Percentiles rank a stretch among this genome's conserved stretches.
phyloP scores from a whole-genome alignment of 2,329 filamentous ascomycete species.

The Calonectria pseudoturangicola region DNA sequence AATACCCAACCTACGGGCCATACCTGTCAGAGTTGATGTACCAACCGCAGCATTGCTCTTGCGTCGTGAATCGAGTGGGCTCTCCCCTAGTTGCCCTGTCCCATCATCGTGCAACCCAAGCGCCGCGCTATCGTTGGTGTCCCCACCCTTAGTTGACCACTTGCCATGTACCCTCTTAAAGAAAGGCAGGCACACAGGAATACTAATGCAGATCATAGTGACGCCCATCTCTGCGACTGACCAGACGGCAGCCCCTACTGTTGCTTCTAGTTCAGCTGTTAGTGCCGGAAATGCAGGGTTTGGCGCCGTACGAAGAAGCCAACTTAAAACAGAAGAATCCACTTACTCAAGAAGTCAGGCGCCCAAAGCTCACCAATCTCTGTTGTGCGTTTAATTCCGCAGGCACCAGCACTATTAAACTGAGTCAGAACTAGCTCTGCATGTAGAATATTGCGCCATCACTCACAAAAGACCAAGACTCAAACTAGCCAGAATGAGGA shows the following conservation, averaged over 20 bases:
- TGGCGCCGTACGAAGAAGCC: background rate
- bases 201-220: constrained; percentile 16
- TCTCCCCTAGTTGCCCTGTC: background rate
- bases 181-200: constrained; percentile 1
- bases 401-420: constrained; percentile 27
- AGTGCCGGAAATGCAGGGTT: background rate
- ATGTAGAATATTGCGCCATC: constrained; percentile 9
- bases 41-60: background rate
- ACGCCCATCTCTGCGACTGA: constrained; percentile 12
- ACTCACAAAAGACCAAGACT: constrained; percentile 62
- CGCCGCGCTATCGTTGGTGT: background rate
- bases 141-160: background rate
- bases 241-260: constrained; percentile 4
- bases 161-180: constrained; percentile 9
- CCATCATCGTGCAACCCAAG: background rate
- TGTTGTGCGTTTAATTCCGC: constrained; percentile 29
- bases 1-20: background rate
- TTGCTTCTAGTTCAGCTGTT: constrained; percentile 4
- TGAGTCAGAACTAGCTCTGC: background rate
- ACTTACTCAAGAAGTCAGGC: constrained; percentile 20
- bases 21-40: background rate
- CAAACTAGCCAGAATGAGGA: constrained; percentile 62
- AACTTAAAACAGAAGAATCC: background rate
- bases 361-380: constrained; percentile 25
- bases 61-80: background rate